Base-by-base conservation (phyloP, 208 protist species). In the Crithidia mellificae region DNA sequence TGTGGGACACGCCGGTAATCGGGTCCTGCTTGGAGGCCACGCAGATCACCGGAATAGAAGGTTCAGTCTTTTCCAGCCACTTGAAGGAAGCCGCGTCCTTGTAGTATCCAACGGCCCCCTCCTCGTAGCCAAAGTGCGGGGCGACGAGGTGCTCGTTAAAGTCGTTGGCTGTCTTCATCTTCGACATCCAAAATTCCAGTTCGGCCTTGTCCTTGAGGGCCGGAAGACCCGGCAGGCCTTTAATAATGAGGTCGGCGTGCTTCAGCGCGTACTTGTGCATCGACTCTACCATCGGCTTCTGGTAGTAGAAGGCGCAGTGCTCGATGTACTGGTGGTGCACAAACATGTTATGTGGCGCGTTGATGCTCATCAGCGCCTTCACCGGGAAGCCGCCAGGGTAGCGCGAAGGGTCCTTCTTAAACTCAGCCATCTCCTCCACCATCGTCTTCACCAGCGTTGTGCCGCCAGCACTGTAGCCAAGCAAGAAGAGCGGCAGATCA, bases 381-480 rank as follows among this genome's bases (percentile, higher is more conserved):
- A 83, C 69, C 41, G 74, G 69, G 53, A 78, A 72, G 14, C 67
- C 69, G 27, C 72, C 69, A 1, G 68, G 59, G 63, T 78, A 69
- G 39, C 53, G 15, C 22, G 50, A 43, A 1, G 56, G 29, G 51
- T 78, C 63, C 30, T 51, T 46, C 53, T 64, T 67, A 32, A 53
- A 54, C 39, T 50, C 62, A 2, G 55, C 53, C 0, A 69, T 43
- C 71, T 87, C 81, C 63, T 87, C 84, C 29, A 72, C 78, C 12
- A 86, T 6, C 39, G 63, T 58, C 32, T 83, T 80, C 29, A 79
- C 72, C 12, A 85, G 34, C 27, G 74, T 72, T 30, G 50, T 59
- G 34, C 74, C 71, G 49, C 82, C 84, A 6, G 72, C 54, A 52
- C 80, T 84, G 73, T 78, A 87, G 25, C 87, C 83, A 25, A 89